Conservation (phyloP, 2,329 filamentous ascomycete species). For the Pyrenophora teres region DNA sequence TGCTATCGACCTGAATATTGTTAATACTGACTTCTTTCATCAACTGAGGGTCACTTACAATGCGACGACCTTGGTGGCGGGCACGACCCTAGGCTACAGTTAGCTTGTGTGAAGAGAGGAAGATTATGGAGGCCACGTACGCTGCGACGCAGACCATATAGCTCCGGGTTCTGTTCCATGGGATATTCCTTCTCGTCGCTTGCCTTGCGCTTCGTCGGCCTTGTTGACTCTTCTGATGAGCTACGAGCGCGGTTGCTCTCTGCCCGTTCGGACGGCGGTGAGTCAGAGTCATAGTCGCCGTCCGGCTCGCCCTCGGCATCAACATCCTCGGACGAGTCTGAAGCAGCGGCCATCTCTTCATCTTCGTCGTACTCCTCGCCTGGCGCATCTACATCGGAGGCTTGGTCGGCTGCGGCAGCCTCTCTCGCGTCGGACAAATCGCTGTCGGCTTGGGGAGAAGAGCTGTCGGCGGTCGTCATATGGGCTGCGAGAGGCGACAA, state of each 20-base stretch:
- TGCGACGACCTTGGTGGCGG: constrained; percentile 63
- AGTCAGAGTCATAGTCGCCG: constrained; percentile 75
- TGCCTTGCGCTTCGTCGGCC: constrained; percentile 68
- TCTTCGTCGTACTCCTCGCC: constrained; percentile 50
- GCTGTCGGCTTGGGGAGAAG: constrained; percentile 68
- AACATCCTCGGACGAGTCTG: constrained; percentile 55
- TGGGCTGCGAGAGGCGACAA: constrained; percentile 60
- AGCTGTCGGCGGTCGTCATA: constrained; percentile 50
- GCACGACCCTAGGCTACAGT: constrained; percentile 59
- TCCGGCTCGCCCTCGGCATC: constrained; percentile 59
- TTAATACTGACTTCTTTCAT: constrained; percentile 25
- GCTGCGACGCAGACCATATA: constrained; percentile 93
- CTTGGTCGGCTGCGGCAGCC: constrained; percentile 50
- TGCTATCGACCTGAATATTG: constrained; percentile 60
- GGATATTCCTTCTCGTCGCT: constrained; percentile 76
- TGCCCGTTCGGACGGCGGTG: constrained; percentile 50
- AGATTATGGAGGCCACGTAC: constrained; percentile 58
- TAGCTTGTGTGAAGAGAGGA: constrained; percentile 31
- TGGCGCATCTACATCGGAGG: constrained; percentile 48
- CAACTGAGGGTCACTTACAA: constrained; percentile 53
- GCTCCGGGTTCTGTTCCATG: constrained; percentile 88
- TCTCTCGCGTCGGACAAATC: constrained; percentile 75
- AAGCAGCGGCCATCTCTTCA: constrained; percentile 51
- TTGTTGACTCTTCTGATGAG: constrained; percentile 73
- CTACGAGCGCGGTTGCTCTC: constrained; percentile 60